phyloP scores from a whole-genome alignment of 2,329 filamentous ascomycete genomes.

The Conoideocrella luteorostrata region DNA sequence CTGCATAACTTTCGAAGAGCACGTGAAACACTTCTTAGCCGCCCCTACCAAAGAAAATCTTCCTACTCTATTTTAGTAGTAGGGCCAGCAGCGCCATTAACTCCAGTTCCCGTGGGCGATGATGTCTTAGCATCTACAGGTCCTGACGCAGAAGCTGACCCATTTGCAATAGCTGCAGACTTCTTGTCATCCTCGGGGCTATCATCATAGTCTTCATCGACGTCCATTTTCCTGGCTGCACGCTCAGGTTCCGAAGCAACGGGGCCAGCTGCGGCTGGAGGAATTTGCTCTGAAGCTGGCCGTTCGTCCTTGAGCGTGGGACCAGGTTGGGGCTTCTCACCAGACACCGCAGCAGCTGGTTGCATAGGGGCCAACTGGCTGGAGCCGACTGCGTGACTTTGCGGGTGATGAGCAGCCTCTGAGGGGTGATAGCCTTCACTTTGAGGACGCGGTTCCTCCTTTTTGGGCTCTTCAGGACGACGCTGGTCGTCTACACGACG shows the following conservation, averaged over 20 bases:
- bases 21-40: constrained; percentile 15
- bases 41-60: neutral
- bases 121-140: constrained; percentile 46
- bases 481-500: constrained; percentile 60
- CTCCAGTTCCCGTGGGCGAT: constrained; percentile 15
- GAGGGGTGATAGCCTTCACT: constrained; percentile 85
- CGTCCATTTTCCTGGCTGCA: constrained; percentile 89
- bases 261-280: constrained; percentile 41
- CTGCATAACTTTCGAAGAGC: constrained; percentile 18
- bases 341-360: constrained; percentile 48
- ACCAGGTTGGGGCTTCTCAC: constrained; percentile 34
- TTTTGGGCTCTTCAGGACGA: constrained; percentile 51
- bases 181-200: constrained; percentile 82
- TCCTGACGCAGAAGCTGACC: constrained; percentile 39
- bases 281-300: constrained; percentile 33
- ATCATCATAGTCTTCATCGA: constrained; percentile 96
- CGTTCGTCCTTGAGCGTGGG: constrained; percentile 53
- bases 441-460: constrained; percentile 60
- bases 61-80: constrained; percentile 40
- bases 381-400: constrained; percentile 47
- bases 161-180: constrained; percentile 33
- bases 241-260: constrained; percentile 65
- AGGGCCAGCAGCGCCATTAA: constrained; percentile 32
- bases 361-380: constrained; percentile 59
- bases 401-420: constrained; percentile 75